phyloP scores from a whole-genome alignment of 2,329 filamentous ascomycete species.

The Knoxdaviesia capensis region DNA sequence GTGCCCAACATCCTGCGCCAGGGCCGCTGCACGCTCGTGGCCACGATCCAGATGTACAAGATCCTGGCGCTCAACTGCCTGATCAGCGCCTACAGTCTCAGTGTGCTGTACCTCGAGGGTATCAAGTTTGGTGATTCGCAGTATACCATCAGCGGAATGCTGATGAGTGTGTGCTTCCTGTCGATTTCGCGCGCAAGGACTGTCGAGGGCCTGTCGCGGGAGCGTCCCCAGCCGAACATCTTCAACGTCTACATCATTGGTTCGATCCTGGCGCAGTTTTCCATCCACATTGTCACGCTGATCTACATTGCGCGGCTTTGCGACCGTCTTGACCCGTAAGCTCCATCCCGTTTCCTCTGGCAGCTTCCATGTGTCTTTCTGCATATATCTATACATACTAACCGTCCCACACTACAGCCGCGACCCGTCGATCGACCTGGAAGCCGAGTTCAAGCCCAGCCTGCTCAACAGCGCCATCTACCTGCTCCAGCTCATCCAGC shows the following conservation, averaged over 20 bases:
- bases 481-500: constrained; percentile 91
- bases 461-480: constrained; percentile 95
- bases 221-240: constrained; percentile 94
- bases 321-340: constrained; percentile 67
- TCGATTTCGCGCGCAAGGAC: constrained; percentile 96
- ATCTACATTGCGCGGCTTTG: constrained; percentile 89
- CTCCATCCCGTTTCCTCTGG: constrained; percentile 8
- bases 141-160: constrained; percentile 96
- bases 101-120: constrained; percentile 87
- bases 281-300: constrained; percentile 80
- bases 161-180: constrained; percentile 98
- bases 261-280: constrained; percentile 91
- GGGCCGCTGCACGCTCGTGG: constrained; percentile 89
- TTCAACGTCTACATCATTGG: constrained; percentile 99
- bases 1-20: constrained; percentile 98
- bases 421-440: constrained; percentile 54
- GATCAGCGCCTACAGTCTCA: constrained; percentile 92
- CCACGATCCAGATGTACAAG: constrained; percentile 99
- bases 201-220: constrained; percentile 87
- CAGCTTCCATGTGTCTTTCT: neutral
- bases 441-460: constrained; percentile 84
- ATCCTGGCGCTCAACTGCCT: constrained; percentile 94
- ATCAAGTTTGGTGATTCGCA: constrained; percentile 99
- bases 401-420: constrained; percentile 15
- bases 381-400: constrained; percentile 9